Base-by-base conservation (phyloP, 306 rosid genomes). In the Lupinus albus region DNA sequence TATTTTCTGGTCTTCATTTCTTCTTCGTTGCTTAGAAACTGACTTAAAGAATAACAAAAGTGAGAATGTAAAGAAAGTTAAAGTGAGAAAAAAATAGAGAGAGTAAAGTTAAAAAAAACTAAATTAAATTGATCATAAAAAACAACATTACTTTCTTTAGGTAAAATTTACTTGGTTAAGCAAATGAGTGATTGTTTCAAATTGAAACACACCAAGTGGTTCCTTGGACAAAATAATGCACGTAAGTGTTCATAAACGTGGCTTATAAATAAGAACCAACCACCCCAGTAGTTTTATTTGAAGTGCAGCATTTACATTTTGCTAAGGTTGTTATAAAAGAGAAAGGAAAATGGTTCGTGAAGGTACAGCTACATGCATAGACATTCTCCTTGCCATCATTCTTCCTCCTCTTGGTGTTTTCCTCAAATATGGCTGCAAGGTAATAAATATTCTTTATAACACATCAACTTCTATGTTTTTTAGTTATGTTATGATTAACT, bases 401-500 rank as follows among this genome's bases (percentile, higher is more conserved):
- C 56, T 90, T 48, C 96, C 96, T 50, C 96, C 96, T 74, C 92
- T 90, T 7, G 96, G 96, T 4, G 96, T 90, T 64, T 90, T 90
- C 79, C 89, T 90, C 87, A 90, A 82, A 78, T 90, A 8, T 62
- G 97, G 90, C n/a, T 87, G 95, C 88, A 8, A 84, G 21, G 95
- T 87, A 5, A 2, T 25, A 3, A 5, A 2, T 25, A 3, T 3
- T 25, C 4, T 25, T 25, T 25, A 25, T 25, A 25, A 25, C 30
- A 46, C 15, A 42, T 46, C 18, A 46, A 46, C 4, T 17, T 16
- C 21, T 25, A 7, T 17, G 0, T 9, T 11, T 3, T 2, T 15
- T 1, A 1, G 17, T 45, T 58, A 6, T 67, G 30, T 35, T 25
- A 25, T 25, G 30, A 25, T 25, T 50, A 4, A 41, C 1, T 10